Conservation (phyloP, 768 basidiomycete species). For the Boletus rubropictus region DNA sequence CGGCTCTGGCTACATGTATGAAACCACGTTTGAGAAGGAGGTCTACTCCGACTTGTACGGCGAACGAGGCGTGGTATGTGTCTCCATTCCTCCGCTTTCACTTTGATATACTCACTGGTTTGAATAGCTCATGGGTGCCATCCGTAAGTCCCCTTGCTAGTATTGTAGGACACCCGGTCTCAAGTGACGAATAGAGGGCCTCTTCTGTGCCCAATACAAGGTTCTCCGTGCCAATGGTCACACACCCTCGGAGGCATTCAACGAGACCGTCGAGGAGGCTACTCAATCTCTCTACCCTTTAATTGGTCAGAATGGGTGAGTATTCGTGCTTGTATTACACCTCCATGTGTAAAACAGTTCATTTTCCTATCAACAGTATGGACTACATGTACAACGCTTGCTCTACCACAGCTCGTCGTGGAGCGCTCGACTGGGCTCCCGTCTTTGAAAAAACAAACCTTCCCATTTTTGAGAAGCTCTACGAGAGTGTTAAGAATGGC, state of each 20-base stretch:
- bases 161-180: neutral
- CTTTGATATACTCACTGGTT: slow-evolving; percentile 3
- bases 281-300: slow-evolving; percentile 97
- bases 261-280: slow-evolving; percentile 99
- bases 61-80: slow-evolving; percentile 97
- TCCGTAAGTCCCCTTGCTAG: slow-evolving; percentile 52
- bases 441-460: slow-evolving; percentile 91
- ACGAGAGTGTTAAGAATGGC: slow-evolving; percentile 90
- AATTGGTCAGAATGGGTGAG: slow-evolving; percentile 89
- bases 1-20: slow-evolving; percentile 97
- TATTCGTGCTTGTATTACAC: neutral
- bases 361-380: slow-evolving; percentile 52
- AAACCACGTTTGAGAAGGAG: slow-evolving; percentile 99
- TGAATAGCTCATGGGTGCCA: slow-evolving; percentile 87
- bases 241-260: slow-evolving; percentile 97
- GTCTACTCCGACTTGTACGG: slow-evolving; percentile 99
- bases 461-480: slow-evolving; percentile 92
- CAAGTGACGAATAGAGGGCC: slow-evolving; percentile 59
- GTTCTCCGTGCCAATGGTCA: slow-evolving; percentile 95
- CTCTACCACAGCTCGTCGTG: slow-evolving; percentile 97
- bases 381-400: slow-evolving; percentile 99
- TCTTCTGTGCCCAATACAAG: slow-evolving; percentile 99
- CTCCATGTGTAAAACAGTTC: neutral
- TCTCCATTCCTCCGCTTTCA: slow-evolving; percentile 19
- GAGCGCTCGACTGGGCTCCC: slow-evolving; percentile 98